phyloP scores from a whole-genome alignment of 1,139 yeast genomes.

The Zhuliangozyma parablackwelliae region DNA sequence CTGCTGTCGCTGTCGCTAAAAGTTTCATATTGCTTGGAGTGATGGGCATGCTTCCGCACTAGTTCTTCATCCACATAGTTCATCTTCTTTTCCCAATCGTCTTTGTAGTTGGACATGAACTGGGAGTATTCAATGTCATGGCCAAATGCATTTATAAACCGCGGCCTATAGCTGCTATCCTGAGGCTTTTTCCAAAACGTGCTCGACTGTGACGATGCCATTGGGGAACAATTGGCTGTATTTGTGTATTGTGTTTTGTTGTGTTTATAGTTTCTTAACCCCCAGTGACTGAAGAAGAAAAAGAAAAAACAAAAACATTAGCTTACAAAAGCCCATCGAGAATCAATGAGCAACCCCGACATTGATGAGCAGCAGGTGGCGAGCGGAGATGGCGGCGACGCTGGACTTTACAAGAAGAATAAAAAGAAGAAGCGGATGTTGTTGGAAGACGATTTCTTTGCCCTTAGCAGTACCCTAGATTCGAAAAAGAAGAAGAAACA shows the following conservation, averaged over 20 bases:
- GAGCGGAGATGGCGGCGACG: too few relatives aligned
- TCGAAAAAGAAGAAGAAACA: constrained; percentile 19
- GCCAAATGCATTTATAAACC: constrained; percentile 16
- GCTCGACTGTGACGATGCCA: too few relatives aligned
- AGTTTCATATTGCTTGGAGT: constrained; percentile 1
- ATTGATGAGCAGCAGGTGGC: too few relatives aligned
- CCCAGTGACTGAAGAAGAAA: too few relatives aligned
- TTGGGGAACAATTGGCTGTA: too few relatives aligned
- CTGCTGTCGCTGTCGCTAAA: too few relatives aligned
- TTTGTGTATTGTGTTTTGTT: too few relatives aligned
- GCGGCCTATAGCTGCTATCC: background rate
- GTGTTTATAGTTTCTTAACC: too few relatives aligned
- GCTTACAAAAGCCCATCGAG: too few relatives aligned
- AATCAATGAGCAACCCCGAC: too few relatives aligned
- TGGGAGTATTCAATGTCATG: constrained; percentile 27
- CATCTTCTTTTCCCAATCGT: constrained; percentile 31
- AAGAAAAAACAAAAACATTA: too few relatives aligned
- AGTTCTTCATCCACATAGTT: constrained; percentile 27
- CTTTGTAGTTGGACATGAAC: constrained; percentile 22
- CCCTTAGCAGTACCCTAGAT: constrained; percentile 14
- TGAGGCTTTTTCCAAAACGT: background rate
- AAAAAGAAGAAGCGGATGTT: constrained; percentile 5
- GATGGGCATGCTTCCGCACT: constrained; percentile 1
- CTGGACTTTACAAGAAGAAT: background rate
- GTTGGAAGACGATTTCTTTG: constrained; percentile 29